phyloP scores from a whole-genome alignment of 1,284 basidiomycete species.

The Amylostereum chailletii region DNA sequence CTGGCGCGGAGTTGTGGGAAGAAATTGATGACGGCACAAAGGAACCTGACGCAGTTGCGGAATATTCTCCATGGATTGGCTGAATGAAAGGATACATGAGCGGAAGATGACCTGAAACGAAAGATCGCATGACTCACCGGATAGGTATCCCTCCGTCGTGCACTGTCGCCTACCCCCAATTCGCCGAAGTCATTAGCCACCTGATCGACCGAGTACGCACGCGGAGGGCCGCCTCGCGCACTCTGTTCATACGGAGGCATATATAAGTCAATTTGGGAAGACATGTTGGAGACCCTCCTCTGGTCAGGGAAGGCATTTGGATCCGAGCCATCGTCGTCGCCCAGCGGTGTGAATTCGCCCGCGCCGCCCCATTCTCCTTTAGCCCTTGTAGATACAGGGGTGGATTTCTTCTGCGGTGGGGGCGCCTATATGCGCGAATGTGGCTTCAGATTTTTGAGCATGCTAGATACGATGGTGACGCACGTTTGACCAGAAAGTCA shows the following conservation, averaged over 20 bases:
- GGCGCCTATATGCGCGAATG: constrained; percentile 42
- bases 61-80: constrained; percentile 4
- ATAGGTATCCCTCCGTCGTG: constrained; percentile 47
- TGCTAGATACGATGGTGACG: constrained; percentile 23
- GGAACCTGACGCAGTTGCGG: constrained; percentile 8
- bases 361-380: constrained; percentile 68
- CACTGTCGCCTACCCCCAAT: constrained; percentile 43
- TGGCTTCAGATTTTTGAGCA: too few species aligned
- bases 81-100: neutral
- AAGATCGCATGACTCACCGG: constrained; percentile 38
- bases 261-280: constrained; percentile 61
- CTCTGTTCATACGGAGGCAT: constrained; percentile 53
- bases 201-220: constrained; percentile 35
- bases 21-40: constrained; percentile 10
- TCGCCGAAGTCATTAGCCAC: constrained; percentile 58
- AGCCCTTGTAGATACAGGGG: constrained; percentile 38
- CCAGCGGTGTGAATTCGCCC: constrained; percentile 58
- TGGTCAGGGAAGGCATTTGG: constrained; percentile 30
- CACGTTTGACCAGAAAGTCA: constrained; percentile 95
- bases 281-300: constrained; percentile 48
- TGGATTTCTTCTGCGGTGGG: constrained; percentile 58
- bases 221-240: constrained; percentile 25
- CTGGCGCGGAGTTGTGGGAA: constrained; percentile 5
- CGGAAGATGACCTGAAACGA: too few species aligned
- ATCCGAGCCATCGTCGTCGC: constrained; percentile 13